Evolutionary conservation across 2,329 filamentous ascomycete species (phyloP), one percentile per base, ranked within the genome.

Genomic region (Scedosporium boydii): DNA sequence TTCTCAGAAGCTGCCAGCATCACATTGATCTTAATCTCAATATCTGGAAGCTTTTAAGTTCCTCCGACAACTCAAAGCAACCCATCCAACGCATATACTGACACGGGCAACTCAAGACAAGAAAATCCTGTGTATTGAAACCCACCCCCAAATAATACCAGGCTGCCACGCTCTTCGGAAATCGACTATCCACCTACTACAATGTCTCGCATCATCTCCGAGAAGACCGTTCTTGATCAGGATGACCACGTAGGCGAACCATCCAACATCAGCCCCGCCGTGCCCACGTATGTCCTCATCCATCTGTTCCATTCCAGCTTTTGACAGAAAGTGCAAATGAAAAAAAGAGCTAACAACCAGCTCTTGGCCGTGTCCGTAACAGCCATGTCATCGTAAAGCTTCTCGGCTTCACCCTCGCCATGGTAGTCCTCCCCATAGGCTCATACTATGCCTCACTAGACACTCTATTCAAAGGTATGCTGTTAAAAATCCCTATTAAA

Each of bases 311-410:
- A n/a, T 16, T 18, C 38, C 27, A 58, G 3, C 21, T 42, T 3
- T 16, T 2, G 29, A 21, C 16, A 29, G 23, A 18, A 21, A 18
- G 44, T 53, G 12, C 34, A 56, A 27, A 59, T 18, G 5, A 18
- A 7, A 12, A 62, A 14, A 62, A 14, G 23, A 26, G n/a, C 59
- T 60, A 60, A 60, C 34, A 38, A 14, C 34, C 4, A 14, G 34
- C 3, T 38, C 34, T 12, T 12, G 34, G 10, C 34, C 34, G 10
- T 38, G 58, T 21, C 62, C 48, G 23, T 16, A 42, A 10, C 62
- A 91, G 91, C 63, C 81, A 89, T 71, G 92, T 98, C 67, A 95
- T 99, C 66, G 78, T 87, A 71, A 99, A 98, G 77, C 86, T 99
- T 21, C 82, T 98, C 16, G 87, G 84, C 66, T 98, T 97, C 77